Evolutionary conservation across 805 yeast genomes (phyloP).

Genomic region (Kazachstania kunashirensis): DNA sequence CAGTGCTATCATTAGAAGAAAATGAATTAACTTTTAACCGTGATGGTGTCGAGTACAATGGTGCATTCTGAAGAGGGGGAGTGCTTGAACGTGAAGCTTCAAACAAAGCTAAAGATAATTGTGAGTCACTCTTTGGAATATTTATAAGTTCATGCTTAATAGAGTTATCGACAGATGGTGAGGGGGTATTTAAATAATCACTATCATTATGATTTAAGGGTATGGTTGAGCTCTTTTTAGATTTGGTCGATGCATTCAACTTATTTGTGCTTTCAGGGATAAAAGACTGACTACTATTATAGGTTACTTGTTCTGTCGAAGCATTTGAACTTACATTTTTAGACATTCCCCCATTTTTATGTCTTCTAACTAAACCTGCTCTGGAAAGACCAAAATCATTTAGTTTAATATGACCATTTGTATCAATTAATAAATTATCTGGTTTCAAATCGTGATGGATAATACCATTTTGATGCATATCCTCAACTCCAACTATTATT

Average conservation of each 20-base stretch:
- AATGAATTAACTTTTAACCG: background rate
- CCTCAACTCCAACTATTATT: constrained; percentile 81
- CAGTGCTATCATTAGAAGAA: background rate
- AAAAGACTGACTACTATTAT: constrained; percentile 2
- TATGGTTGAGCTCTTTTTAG: constrained; percentile 1
- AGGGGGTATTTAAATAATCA: background rate
- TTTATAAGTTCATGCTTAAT: constrained; percentile 1
- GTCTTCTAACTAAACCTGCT: constrained; percentile 81
- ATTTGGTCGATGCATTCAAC: background rate
- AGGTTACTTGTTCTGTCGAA: background rate
- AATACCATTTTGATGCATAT: constrained; percentile 78
- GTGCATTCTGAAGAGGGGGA: constrained; percentile 15
- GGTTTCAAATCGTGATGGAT: constrained; percentile 95
- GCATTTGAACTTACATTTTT: constrained; percentile 5
- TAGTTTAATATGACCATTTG: constrained; percentile 78
- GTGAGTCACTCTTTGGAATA: constrained; percentile 25
- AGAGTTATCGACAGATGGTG: constrained; percentile 1
- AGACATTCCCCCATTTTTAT: constrained; percentile 30
- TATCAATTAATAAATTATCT: constrained; percentile 80
- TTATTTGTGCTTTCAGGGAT: constrained; percentile 3
- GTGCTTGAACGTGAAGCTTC: constrained; percentile 24
- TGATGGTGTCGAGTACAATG: constrained; percentile 3
- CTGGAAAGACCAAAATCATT: constrained; percentile 93
- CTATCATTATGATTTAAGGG: background rate
- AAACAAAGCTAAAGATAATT: constrained; percentile 20